Evolutionary conservation across 163 green algal genomes (phyloP).

Genomic region (Scenedesmus sp.): DNA sequence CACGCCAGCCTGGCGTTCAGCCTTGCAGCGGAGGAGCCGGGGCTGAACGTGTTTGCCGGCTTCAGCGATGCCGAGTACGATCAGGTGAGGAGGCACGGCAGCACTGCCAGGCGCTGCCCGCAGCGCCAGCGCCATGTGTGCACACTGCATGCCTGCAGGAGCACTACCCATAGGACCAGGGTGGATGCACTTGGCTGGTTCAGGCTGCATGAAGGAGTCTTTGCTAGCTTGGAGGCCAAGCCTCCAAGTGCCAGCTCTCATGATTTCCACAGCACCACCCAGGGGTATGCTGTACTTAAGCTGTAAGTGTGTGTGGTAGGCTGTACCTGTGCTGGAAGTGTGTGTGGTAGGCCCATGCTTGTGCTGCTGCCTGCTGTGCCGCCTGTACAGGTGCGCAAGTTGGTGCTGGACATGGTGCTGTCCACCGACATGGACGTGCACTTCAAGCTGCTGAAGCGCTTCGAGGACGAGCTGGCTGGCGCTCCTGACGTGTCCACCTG

Average conservation of each 20-base stretch:
- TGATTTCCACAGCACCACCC: too few species aligned
- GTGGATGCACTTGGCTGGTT: not conserved
- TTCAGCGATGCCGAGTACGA: conserved; percentile 43
- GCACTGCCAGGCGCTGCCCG: not conserved
- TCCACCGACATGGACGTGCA: conserved; percentile 93
- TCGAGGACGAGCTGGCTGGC: conserved; percentile 61
- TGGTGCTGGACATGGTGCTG: conserved; percentile 89
- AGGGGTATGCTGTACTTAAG: too few species aligned
- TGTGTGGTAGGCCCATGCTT: not conserved
- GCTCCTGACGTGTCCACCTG: conserved; percentile 62
- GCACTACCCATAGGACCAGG: not conserved
- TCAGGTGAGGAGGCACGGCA: not conserved
- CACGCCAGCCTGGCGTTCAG: conserved; percentile 84
- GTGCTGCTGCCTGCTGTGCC: not conserved
- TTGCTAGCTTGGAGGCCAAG: too few species aligned
- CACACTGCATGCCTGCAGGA: not conserved
- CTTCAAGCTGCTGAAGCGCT: conserved; percentile 79
- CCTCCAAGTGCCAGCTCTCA: too few species aligned
- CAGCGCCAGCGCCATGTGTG: not conserved
- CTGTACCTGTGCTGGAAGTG: too few species aligned
- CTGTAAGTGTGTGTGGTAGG: too few species aligned
- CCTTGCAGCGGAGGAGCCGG: conserved; percentile 57
- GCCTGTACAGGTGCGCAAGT: conserved; percentile 68
- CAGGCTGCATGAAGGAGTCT: too few species aligned
- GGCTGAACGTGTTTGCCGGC: conserved; percentile 40